Conservation (phyloP, 1,284 basidiomycete species). For the Heliocybe sulcata region DNA sequence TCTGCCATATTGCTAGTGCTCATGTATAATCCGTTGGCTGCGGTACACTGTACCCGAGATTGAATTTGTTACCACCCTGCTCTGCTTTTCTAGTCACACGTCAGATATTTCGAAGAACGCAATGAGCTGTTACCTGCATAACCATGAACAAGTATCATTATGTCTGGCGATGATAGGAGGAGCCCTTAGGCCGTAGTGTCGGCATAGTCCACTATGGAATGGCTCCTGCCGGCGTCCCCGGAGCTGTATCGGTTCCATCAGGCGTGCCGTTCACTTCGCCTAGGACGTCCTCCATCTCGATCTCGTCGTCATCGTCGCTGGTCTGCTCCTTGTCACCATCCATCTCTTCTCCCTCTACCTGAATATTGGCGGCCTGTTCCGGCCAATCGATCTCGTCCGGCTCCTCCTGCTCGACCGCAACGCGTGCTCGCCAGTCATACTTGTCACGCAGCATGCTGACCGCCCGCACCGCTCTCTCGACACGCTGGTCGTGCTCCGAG, state of each 20-base stretch:
- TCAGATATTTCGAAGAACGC: no score
- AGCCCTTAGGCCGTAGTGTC: background rate
- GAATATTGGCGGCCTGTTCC: conserved; percentile 11
- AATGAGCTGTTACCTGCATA: no score
- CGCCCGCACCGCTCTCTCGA: conserved; percentile 64
- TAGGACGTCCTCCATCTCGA: conserved; percentile 29
- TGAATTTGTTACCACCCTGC: no score
- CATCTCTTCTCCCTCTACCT: conserved; percentile 16
- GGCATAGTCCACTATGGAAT: background rate
- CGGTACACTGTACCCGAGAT: no score
- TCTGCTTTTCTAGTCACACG: no score
- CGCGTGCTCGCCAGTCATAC: conserved; percentile 71
- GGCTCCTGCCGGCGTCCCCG: conserved; percentile 5
- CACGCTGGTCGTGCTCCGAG: conserved; percentile 60
- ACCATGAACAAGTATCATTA: no score
- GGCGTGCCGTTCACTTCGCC: conserved; percentile 4
- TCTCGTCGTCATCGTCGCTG: conserved; percentile 35
- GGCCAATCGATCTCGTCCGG: conserved; percentile 59
- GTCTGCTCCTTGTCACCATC: conserved; percentile 24
- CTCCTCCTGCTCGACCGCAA: conserved; percentile 66
- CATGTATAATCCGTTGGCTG: no score
- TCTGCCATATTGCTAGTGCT: no score
- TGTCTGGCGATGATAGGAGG: background rate
- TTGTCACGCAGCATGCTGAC: conserved; percentile 67
- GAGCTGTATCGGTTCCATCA: conserved; percentile 5